Evolutionary conservation across 192 early-diverging fungal species (phyloP), one percentile per base, ranked within the genome.

Genomic region (Phycomyces nitens): DNA sequence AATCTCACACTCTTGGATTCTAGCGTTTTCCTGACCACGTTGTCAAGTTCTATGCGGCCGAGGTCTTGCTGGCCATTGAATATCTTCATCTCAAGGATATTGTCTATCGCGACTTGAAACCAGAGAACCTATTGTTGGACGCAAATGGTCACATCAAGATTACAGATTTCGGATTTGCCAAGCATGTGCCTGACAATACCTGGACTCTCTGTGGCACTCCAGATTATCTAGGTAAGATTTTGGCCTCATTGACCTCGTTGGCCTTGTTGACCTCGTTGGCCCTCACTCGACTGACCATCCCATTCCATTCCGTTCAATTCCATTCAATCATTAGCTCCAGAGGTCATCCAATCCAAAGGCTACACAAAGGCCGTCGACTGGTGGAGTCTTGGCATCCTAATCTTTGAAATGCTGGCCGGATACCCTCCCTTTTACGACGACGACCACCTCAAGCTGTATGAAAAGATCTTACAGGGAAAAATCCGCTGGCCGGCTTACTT

Each of bases 351-450:
- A 75, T 87, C 89, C 52, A 92, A 92, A 71, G 94, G 94, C 23
- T 94, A 93, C 75, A 88, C 92, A 12, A 86, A 87, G 47, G 90
- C 93, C 8, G 94, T 95, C 0, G 94, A 96, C 79, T 96, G 94
- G 94, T 96, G 90, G 84, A 89, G 92, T 40, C 84, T 96, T 65
- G 94, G 94, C 27, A 83, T 96, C 47, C 68, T 96, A 43, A 92
- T 96, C 50, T 94, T 92, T 68, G 93, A 94, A 77, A 96, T 96
- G 94, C 77, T 94, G 26, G 94, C 94, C 7, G 94, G 94, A 15
- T 88, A 93, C 69, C 93, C 94, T 42, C 94, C 94, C 27, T 96
- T 96, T 77, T 92, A 91, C 70, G 93, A 94, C 74, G 92, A 96
- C 63, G 91, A 94, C 76, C 93, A 92, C 69, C 86, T 91, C 71